Evolutionary conservation across 345 rosid genomes (phyloP), one percentile per base, ranked within the genome.

Genomic region (Acer campestre): DNA sequence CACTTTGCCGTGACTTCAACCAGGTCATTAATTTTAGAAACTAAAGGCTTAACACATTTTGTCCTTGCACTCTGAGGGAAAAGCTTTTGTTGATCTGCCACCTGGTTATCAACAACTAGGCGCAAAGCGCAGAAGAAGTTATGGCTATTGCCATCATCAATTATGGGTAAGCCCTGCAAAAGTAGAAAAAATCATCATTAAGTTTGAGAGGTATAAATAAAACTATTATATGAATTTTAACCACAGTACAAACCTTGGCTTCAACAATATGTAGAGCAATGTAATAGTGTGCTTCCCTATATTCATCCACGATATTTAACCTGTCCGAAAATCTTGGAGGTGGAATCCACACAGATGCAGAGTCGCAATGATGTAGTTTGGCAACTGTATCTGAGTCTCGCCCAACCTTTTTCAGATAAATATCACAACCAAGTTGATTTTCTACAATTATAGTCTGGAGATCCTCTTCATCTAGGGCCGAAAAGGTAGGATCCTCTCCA

Each of bases 1-100:
- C 99, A 96, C 82, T 84, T 91, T 49, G 93, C 95, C 69, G 79
- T 80, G 73, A 90, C 93, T 77, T 80, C 81, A 76, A 76, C 84
- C n/a, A 81, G 71, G 75, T 84, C 83, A 69, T 76, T 76, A 56
- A 66, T 68, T 75, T 78, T 72, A 61, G 85, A 74, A 81, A 89
- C 82, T n/a, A 84, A 77, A 78, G 97, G 97, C 86, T 89, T 94
- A 72, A 90, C 94, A 65, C 98, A 96, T 89, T 90, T 96, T 74
- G 99, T 96, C 92, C 99, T 90, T 44, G 95, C 99, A 88, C 98
- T 96, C 84, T 94, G 98, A 65, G 99, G 98, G 82, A 91, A 92
- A 80, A 88, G 88, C 81, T 88, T 96, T 83, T 91, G 99, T 81
- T 93, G 94, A 73, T 96, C 99, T 53, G 92, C 82, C 80, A 91